Conservation (phyloP, 345 rosid genomes). For the Populus davidiana region DNA sequence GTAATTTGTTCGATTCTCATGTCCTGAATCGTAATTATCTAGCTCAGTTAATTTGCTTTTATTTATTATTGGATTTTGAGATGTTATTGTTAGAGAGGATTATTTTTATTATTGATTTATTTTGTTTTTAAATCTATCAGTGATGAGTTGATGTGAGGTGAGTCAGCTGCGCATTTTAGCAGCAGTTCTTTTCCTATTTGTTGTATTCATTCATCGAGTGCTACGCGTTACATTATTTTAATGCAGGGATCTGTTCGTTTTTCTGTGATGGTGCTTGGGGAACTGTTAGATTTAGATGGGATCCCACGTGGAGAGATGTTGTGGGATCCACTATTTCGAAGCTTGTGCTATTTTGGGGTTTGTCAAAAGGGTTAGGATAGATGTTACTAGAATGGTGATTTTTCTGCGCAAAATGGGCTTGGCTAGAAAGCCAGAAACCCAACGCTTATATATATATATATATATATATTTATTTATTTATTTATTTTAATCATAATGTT, state of each 20-base stretch:
- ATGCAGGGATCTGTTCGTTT: conserved; percentile 8
- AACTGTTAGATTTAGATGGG: conserved; percentile 6
- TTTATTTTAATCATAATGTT: too few species aligned
- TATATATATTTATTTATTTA: too few species aligned
- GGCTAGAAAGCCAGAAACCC: too few species aligned
- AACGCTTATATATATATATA: too few species aligned
- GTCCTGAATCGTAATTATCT: conserved; percentile 38
- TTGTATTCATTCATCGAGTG: background rate
- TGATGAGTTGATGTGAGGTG: background rate
- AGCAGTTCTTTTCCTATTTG: background rate
- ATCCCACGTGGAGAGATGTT: conserved; percentile 14
- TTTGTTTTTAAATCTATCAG: background rate
- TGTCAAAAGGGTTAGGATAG: background rate
- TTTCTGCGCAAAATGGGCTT: background rate
- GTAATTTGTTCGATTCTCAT: conserved; percentile 37
- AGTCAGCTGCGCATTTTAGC: conserved; percentile 1
- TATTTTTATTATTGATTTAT: background rate
- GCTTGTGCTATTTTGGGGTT: background rate
- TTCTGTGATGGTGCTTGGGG: background rate
- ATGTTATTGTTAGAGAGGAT: background rate
- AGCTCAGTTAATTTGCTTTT: background rate
- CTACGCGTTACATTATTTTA: conserved; percentile 9
- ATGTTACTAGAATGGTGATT: background rate
- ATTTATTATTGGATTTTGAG: background rate
- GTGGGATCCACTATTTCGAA: background rate